phyloP scores from a whole-genome alignment of 805 yeast genomes.

The Schizosaccharomyces japonicus region DNA sequence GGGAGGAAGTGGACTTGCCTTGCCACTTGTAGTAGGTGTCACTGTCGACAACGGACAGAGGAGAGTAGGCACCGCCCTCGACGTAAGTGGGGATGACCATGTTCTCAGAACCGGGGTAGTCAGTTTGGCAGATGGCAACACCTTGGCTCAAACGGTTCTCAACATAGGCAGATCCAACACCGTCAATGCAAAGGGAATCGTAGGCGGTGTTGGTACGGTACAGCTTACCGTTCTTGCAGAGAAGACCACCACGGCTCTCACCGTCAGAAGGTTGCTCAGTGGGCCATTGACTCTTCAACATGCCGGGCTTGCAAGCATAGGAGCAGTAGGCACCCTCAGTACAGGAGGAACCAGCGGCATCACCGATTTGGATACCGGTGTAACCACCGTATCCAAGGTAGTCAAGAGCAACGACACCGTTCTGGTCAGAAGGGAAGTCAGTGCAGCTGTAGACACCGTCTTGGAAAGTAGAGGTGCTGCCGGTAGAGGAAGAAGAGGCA shows the following conservation, averaged over 20 bases:
- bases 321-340: conserved; percentile 85
- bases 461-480: conserved; percentile 21
- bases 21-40: conserved; percentile 58
- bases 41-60: conserved; percentile 59
- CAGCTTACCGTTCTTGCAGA: conserved; percentile 56
- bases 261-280: conserved; percentile 65
- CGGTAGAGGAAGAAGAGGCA: not conserved
- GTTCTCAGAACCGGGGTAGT: conserved; percentile 97
- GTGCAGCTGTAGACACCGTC: conserved; percentile 53
- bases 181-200: conserved; percentile 70
- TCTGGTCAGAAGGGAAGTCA: conserved; percentile 48
- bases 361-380: conserved; percentile 44
- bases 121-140: conserved; percentile 91
- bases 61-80: conserved; percentile 36
- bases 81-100: conserved; percentile 87
- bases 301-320: conserved; percentile 94
- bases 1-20: conserved; percentile 67
- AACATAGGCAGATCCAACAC: conserved; percentile 43
- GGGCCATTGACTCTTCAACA: conserved; percentile 98
- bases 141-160: conserved; percentile 35
- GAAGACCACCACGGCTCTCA: conserved; percentile 80
- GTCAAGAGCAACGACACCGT: conserved; percentile 54
- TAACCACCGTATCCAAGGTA: conserved; percentile 60
- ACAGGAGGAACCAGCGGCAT: conserved; percentile 40
- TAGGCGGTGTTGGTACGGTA: conserved; percentile 52